These are phyloP conservation scores for sunflower (Helianthus annuus) DNA, from an alignment of 129 eudicot genomes.

Conservation along the genomic window DNA sequence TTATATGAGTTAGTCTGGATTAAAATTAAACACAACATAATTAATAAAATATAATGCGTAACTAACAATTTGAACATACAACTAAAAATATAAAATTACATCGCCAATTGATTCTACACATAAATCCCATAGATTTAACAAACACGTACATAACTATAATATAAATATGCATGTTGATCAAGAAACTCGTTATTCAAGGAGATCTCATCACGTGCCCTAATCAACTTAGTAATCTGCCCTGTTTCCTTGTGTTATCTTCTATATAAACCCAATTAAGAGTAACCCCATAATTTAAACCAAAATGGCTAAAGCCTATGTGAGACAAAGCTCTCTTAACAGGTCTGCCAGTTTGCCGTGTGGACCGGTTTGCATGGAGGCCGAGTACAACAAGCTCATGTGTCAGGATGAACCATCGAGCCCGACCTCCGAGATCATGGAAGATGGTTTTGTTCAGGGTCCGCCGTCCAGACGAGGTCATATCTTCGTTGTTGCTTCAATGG, in stretches of 20 bases:
- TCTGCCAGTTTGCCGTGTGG: constrained; percentile 45
- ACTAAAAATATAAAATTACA: background rate
- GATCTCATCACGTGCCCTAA: constrained; percentile 47
- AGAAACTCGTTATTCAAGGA: constrained; percentile 40
- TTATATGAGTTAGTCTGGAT: no score
- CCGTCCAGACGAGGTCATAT: constrained; percentile 18
- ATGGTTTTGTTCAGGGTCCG: constrained; percentile 14
- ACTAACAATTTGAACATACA: background rate
- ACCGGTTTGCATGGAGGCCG: constrained; percentile 38
- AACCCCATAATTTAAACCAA: constrained; percentile 30
- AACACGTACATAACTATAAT: background rate
- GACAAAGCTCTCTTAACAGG: constrained; percentile 42
- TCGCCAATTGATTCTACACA: background rate
- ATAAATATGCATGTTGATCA: constrained; percentile 7
- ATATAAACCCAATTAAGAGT: constrained; percentile 17
- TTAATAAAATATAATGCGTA: no score
- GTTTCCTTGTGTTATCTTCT: constrained; percentile 34
- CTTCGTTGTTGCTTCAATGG: constrained; percentile 19
- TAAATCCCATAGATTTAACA: constrained; percentile 4
- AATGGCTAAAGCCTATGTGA: constrained; percentile 35
- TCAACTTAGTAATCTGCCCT: constrained; percentile 38
- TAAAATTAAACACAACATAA: no score
- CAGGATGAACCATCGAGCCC: constrained; percentile 37
- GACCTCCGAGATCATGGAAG: constrained; percentile 36
- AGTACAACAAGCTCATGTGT: constrained; percentile 43